A percentile compares a stretch with the other conserved stretches of the same genome.
phyloP scores from a whole-genome alignment of 2,329 filamentous ascomycete species.

The Paecilomyces sp. region DNA sequence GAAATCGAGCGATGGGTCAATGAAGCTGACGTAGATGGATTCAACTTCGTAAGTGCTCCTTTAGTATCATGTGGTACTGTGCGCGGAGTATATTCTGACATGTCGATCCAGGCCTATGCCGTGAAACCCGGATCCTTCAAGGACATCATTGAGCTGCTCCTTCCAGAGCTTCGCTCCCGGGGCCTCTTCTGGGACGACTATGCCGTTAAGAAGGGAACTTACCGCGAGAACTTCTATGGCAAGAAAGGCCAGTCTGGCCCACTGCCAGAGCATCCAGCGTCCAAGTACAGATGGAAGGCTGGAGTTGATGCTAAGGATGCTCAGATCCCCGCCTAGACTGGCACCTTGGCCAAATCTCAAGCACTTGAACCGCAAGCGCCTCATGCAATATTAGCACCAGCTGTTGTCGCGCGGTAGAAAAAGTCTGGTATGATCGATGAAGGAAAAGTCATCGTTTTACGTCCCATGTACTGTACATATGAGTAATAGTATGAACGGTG shows the following conservation, averaged over 20 bases:
- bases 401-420: no score
- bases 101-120: slow-evolving; percentile 47
- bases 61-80: background rate
- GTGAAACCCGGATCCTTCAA: slow-evolving; percentile 62
- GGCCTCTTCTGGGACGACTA: slow-evolving; percentile 40
- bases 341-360: background rate
- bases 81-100: slow-evolving; percentile 12
- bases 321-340: slow-evolving; percentile 14
- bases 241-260: slow-evolving; percentile 26
- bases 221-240: slow-evolving; percentile 32
- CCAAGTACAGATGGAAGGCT: slow-evolving; percentile 30
- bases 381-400: no score
- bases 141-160: slow-evolving; percentile 58
- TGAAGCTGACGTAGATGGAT: slow-evolving; percentile 66
- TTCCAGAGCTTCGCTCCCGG: slow-evolving; percentile 56
- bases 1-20: slow-evolving; percentile 59
- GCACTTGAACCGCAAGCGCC: no score
- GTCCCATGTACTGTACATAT: no score
- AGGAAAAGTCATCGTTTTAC: no score
- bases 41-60: slow-evolving; percentile 57
- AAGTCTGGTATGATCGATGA: no score
- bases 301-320: slow-evolving; percentile 25
- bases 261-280: slow-evolving; percentile 26
- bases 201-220: slow-evolving; percentile 27
- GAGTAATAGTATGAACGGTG: no score